A percentile compares a stretch with the other conserved stretches of the same genome.
Conservation (phyloP, 2,329 filamentous ascomycete species). For the Colletotrichum tropicale region DNA sequence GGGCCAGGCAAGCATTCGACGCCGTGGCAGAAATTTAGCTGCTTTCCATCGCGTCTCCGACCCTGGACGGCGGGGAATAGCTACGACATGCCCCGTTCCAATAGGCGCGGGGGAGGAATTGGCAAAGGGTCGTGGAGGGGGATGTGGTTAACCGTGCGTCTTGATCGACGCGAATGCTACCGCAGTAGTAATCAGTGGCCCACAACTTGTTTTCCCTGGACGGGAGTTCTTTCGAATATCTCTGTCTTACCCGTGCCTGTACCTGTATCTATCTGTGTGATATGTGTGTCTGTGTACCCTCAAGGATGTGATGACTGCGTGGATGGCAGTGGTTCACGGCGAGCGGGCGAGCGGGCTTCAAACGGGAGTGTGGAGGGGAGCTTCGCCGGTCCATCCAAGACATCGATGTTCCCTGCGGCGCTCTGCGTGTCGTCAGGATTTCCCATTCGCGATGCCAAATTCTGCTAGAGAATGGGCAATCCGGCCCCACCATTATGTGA, state of each 20-base stretch:
- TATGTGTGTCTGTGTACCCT: background rate
- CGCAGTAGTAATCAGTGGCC: background rate
- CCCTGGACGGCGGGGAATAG: slow-evolving; percentile 4
- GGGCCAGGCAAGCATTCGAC: background rate
- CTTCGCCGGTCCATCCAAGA: background rate
- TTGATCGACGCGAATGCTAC: slow-evolving; percentile 4
- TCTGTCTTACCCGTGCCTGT: background rate
- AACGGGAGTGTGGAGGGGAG: background rate
- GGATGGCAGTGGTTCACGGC: background rate
- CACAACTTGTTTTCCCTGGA: background rate
- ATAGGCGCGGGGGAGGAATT: background rate
- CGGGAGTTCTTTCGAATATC: background rate
- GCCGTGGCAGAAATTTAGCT: background rate
- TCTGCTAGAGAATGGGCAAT: background rate
- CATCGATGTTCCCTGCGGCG: background rate
- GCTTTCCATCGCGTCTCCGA: background rate
- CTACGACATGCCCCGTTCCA: background rate
- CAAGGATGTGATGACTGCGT: background rate
- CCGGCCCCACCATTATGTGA: background rate
- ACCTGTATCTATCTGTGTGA: background rate
- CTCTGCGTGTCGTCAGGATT: background rate
- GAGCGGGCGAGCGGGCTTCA: background rate
- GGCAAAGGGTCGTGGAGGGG: background rate
- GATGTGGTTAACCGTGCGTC: background rate
- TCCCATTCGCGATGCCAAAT: background rate